Conservation (phyloP, 495 filamentous ascomycete genomes). For the Xylaria longipes region DNA sequence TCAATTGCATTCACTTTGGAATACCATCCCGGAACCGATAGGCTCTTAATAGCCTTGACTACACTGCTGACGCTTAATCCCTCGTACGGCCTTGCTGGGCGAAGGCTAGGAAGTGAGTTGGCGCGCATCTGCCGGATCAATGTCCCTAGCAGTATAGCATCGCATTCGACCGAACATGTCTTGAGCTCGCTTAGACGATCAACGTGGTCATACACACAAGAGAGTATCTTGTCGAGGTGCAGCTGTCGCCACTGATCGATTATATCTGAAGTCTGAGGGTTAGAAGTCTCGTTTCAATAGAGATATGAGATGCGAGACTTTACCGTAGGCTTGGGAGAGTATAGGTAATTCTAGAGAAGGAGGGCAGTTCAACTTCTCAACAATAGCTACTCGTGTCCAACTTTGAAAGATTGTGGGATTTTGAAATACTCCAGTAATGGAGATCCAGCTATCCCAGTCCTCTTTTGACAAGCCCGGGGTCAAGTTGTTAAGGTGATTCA, state of each 20-base stretch:
- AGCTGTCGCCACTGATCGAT: conserved; percentile 8
- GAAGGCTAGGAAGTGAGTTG: conserved; percentile 9
- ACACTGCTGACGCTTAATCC: conserved; percentile 6
- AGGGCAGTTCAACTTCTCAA: neutral
- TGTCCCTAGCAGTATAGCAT: conserved; percentile 10
- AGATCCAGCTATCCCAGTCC: conserved; percentile 19
- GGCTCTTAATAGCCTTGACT: neutral
- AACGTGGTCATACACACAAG: conserved; percentile 1
- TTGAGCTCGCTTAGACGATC: conserved; percentile 8
- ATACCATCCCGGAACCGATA: conserved; percentile 11
- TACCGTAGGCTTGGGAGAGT: conserved; percentile 16
- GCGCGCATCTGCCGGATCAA: conserved; percentile 18
- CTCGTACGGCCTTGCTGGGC: conserved; percentile 13
- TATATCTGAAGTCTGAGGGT: neutral
- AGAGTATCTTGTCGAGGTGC: conserved; percentile 13
- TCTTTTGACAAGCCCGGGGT: neutral
- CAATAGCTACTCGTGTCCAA: conserved; percentile 17
- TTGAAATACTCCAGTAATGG: conserved; percentile 11
- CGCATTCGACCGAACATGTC: neutral
- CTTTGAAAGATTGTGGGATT: neutral
- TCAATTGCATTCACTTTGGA: neutral
- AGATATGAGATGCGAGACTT: neutral
- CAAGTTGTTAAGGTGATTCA: conserved; percentile 1
- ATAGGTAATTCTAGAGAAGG: conserved; percentile 9
- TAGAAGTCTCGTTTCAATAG: neutral